Percentiles rank a stretch among this genome's conserved stretches.
These are phyloP conservation scores for Salix brachista DNA, from an alignment of 345 rosid species.

Conservation along the genomic window DNA sequence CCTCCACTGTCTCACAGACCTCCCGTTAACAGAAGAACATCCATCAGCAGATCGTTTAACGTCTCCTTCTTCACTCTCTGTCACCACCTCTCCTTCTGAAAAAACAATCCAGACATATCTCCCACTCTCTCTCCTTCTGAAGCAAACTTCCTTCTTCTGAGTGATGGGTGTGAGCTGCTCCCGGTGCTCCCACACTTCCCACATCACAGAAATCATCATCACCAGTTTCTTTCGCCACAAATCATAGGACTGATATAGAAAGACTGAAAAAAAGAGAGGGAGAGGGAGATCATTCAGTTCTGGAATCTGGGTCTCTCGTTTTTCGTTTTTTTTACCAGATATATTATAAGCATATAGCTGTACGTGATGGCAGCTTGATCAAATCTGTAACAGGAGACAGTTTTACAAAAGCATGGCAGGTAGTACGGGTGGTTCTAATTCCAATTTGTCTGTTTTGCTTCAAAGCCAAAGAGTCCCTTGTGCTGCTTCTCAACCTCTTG, in stretches of 20 bases:
- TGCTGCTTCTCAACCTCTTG: conserved; percentile 35
- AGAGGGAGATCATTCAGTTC: background rate
- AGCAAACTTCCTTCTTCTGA: conserved; percentile 23
- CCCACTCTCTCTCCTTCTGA: background rate
- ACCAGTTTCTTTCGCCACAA: conserved; percentile 84
- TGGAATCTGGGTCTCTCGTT: background rate
- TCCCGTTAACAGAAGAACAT: background rate
- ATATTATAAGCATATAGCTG: conserved; percentile 1
- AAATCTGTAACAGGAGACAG: background rate
- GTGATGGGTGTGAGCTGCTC: conserved; percentile 61
- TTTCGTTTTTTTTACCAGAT: background rate
- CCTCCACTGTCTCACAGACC: background rate
- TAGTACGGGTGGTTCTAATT: conserved; percentile 25
- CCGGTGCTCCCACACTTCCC: conserved; percentile 64
- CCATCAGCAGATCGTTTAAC: background rate
- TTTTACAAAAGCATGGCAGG: conserved; percentile 39
- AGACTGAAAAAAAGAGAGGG: background rate
- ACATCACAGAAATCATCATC: conserved; percentile 69
- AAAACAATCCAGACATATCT: background rate
- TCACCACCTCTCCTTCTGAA: background rate
- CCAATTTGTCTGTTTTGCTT: conserved; percentile 37
- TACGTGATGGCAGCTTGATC: conserved; percentile 24
- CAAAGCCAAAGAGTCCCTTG: conserved; percentile 38
- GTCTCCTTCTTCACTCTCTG: background rate
- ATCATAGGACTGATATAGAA: conserved; percentile 15